A percentile compares a stretch with the other conserved stretches of the same genome.
These are phyloP conservation scores for Dillenia turbinata DNA, from an alignment of 164 flowering plant species.

Conservation along the genomic window DNA sequence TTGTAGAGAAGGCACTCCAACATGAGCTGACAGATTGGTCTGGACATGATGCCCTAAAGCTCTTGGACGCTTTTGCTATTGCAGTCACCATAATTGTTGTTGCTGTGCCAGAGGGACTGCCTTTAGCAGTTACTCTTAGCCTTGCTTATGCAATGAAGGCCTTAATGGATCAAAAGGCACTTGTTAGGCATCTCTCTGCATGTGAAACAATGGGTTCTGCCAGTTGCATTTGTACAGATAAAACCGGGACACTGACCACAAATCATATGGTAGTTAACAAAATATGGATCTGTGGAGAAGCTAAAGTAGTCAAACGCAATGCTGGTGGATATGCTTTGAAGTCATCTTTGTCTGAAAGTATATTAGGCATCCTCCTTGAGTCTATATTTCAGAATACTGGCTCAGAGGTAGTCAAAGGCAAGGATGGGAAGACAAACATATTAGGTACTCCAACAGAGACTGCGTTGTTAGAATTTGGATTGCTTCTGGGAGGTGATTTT, in stretches of 20 bases:
- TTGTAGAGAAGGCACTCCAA: conserved; percentile 25
- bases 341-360: conserved; percentile 17
- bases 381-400: conserved; percentile 34
- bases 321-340: conserved; percentile 8
- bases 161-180: conserved; percentile 55
- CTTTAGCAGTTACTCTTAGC: conserved; percentile 61
- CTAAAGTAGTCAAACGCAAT: conserved; percentile 13
- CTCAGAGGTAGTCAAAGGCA: conserved; percentile 23
- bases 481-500: conserved; percentile 18
- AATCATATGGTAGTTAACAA: conserved; percentile 47
- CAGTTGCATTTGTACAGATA: conserved; percentile 63
- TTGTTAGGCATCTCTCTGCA: conserved; percentile 59
- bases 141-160: conserved; percentile 67
- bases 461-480: conserved; percentile 27
- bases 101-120: conserved; percentile 67
- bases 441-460: conserved; percentile 31
- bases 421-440: conserved; percentile 17
- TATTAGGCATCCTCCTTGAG: conserved; percentile 17
- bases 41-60: conserved; percentile 23
- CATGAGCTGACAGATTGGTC: conserved; percentile 31
- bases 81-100: conserved; percentile 61
- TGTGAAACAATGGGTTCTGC: conserved; percentile 93
- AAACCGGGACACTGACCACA: conserved; percentile 71
- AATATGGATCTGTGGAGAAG: conserved; percentile 34
- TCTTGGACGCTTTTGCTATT: conserved; percentile 41